Conservation (phyloP, 352 stramenopile genomes). For the Phytophthora podocarpi region DNA sequence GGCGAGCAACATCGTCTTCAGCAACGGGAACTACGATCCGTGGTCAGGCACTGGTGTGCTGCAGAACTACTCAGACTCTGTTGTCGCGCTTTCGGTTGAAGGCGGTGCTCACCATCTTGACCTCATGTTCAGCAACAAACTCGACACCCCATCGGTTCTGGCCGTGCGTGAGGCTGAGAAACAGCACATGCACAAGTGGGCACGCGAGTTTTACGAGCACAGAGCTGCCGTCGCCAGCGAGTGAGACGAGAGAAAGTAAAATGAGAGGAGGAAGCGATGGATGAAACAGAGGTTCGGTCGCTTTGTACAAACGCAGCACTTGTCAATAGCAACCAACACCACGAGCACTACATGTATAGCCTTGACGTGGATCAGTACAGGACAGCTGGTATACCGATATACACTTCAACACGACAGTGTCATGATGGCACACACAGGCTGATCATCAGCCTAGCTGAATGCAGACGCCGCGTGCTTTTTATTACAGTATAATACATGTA, state of each 20-base stretch:
- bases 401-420: constrained; percentile 26
- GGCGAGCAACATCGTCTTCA: constrained; percentile 95
- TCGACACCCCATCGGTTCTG: constrained; percentile 81
- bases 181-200: constrained; percentile 84
- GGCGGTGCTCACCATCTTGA: constrained; percentile 90
- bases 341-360: no score
- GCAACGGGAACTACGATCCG: constrained; percentile 94
- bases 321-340: constrained; percentile 17
- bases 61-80: constrained; percentile 60
- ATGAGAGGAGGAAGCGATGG: background rate
- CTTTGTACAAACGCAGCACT: constrained; percentile 8
- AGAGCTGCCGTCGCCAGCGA: constrained; percentile 27
- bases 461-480: background rate
- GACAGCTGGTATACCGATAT: background rate
- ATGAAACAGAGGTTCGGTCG: background rate
- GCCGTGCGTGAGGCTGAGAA: constrained; percentile 76
- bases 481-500: no score
- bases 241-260: constrained; percentile 5
- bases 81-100: constrained; percentile 74
- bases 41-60: constrained; percentile 92
- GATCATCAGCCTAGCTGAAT: constrained; percentile 2
- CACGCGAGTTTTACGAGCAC: constrained; percentile 56
- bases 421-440: constrained; percentile 16
- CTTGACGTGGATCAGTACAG: background rate
- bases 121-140: constrained; percentile 89